Evolutionary conservation across 2,329 filamentous ascomycete species (phyloP).

Genomic region (Fonsecaea pedrosoi): DNA sequence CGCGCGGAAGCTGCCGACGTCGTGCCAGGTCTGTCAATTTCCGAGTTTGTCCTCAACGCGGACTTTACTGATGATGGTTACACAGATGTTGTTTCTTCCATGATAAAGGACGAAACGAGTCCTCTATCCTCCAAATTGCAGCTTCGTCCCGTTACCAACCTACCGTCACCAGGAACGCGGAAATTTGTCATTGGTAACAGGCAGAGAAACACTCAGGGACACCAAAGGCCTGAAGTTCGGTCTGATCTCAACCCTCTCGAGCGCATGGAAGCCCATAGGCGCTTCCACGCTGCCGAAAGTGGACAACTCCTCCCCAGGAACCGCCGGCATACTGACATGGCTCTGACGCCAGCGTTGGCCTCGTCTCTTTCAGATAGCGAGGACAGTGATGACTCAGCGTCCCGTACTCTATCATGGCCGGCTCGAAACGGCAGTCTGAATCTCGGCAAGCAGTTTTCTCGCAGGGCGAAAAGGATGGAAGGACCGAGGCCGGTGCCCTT

Average conservation of each 20-base stretch:
- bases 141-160: conserved; percentile 20
- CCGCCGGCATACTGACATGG: conserved; percentile 26
- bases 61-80: conserved; percentile 27
- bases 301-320: conserved; percentile 35
- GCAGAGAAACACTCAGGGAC: conserved; percentile 11
- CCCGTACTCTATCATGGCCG: conserved; percentile 36
- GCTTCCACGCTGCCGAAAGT: conserved; percentile 39
- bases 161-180: conserved; percentile 22
- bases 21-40: conserved; percentile 23
- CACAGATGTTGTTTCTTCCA: conserved; percentile 21
- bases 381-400: conserved; percentile 23
- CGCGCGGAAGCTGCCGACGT: conserved; percentile 18
- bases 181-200: conserved; percentile 32
- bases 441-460: conserved; percentile 31
- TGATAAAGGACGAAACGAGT: conserved; percentile 5
- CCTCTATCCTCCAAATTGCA: conserved; percentile 26
- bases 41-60: not conserved
- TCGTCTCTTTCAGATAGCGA: conserved; percentile 33
- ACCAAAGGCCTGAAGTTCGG: conserved; percentile 17
- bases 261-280: conserved; percentile 39
- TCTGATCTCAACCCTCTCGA: conserved; percentile 35
- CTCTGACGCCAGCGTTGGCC: conserved; percentile 24
- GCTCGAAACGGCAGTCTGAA: conserved; percentile 28
- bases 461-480: conserved; percentile 31
- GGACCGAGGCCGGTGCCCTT: conserved; percentile 35